Evolutionary conservation across 768 basidiomycete species (phyloP).

Genomic region (Favolaschia claudopus): DNA sequence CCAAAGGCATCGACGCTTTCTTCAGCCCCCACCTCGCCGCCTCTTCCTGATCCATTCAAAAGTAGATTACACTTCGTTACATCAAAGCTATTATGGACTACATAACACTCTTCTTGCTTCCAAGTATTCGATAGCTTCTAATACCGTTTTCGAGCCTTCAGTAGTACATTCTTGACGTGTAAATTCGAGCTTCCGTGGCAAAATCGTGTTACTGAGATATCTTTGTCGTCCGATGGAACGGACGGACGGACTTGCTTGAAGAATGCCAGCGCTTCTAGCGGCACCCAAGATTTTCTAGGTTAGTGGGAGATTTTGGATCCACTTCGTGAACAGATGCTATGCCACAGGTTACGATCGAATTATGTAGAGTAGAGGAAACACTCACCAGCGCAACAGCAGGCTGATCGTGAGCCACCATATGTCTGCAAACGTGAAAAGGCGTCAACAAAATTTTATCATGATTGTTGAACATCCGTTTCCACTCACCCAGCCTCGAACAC

Average conservation of each 20-base stretch:
- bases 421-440: conserved; percentile 25
- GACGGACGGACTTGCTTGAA: no score
- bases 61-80: not conserved
- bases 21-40: conserved; percentile 12
- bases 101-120: conserved; percentile 23
- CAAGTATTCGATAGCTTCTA: no score
- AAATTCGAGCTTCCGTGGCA: no score
- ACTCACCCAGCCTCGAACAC: conserved; percentile 58
- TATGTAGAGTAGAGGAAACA: not conserved
- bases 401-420: conserved; percentile 56
- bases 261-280: no score
- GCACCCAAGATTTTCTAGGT: not conserved
- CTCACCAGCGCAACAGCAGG: conserved; percentile 51
- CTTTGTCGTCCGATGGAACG: no score
- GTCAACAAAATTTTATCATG: not conserved
- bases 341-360: not conserved
- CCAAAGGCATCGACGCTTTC: not conserved
- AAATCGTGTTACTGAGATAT: no score
- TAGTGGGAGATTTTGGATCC: conserved; percentile 14
- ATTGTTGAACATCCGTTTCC: not conserved
- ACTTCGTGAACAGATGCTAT: conserved; percentile 20
- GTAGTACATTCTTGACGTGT: no score
- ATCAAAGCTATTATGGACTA: conserved; percentile 10
- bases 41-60: not conserved
- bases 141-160: no score